phyloP scores from a whole-genome alignment of 805 yeast genomes.

The Metschnikowia corniflorae region DNA sequence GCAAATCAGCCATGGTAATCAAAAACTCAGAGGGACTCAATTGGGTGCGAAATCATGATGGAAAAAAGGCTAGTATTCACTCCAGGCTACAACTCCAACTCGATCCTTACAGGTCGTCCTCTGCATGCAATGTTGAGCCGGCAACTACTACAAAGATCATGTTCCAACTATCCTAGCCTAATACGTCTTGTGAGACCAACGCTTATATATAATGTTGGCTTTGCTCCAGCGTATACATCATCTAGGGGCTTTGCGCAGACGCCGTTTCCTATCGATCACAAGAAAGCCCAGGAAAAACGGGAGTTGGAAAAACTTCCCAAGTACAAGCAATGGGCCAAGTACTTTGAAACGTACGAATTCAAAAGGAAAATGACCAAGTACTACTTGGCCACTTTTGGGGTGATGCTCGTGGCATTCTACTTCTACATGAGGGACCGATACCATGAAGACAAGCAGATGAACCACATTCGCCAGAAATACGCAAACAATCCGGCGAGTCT shows the following conservation, averaged over 20 bases:
- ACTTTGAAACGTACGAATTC: slow-evolving; percentile 51
- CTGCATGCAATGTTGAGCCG: too few relatives aligned
- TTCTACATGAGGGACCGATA: slow-evolving; percentile 65
- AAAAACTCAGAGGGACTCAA: too few relatives aligned
- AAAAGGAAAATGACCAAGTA: slow-evolving; percentile 57
- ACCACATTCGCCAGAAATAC: slow-evolving; percentile 37
- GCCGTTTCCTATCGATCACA: slow-evolving; percentile 37
- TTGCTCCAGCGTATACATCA: too few relatives aligned
- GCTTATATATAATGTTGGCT: too few relatives aligned
- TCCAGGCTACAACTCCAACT: too few relatives aligned
- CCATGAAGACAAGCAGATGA: slow-evolving; percentile 59
- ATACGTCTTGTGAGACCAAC: too few relatives aligned
- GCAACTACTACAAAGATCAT: too few relatives aligned
- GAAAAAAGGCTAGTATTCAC: too few relatives aligned
- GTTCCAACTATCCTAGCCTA: too few relatives aligned
- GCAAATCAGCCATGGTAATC: too few relatives aligned
- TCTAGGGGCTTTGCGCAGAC: slow-evolving; percentile 19
- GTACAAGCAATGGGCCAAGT: slow-evolving; percentile 39
- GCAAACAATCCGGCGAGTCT: slow-evolving; percentile 32
- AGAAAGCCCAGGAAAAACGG: slow-evolving; percentile 25
- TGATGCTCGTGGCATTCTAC: slow-evolving; percentile 56
- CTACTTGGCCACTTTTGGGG: slow-evolving; percentile 56
- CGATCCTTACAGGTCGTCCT: too few relatives aligned
- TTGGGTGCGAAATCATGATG: too few relatives aligned
- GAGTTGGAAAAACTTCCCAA: slow-evolving; percentile 30